phyloP scores from a whole-genome alignment of 1,284 basidiomycete species.

The Cystobasidium pallidum region DNA sequence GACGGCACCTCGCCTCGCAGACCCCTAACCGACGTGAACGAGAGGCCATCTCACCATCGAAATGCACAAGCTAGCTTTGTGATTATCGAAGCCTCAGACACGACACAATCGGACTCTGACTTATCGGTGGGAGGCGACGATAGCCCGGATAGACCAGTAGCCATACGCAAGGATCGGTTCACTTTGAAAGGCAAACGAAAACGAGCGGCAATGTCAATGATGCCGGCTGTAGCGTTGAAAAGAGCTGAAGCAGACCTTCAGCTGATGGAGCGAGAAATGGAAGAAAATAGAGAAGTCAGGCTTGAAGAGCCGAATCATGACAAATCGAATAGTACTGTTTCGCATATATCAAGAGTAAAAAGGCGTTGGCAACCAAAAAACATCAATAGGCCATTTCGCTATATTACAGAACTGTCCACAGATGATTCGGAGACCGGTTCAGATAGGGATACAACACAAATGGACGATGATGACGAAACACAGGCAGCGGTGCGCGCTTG shows the following conservation, averaged over 20 bases:
- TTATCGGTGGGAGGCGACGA: slow-evolving; percentile 10
- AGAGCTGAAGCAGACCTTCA: slow-evolving; percentile 49
- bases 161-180: slow-evolving; percentile 18
- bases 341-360: not conserved
- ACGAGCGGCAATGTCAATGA: slow-evolving; percentile 48
- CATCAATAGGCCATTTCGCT: slow-evolving; percentile 41
- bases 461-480: slow-evolving; percentile 39
- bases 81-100: not conserved
- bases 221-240: slow-evolving; percentile 53
- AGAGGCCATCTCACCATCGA: not conserved
- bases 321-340: not conserved
- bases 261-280: slow-evolving; percentile 50
- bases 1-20: not conserved
- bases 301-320: slow-evolving; percentile 46
- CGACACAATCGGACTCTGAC: not conserved
- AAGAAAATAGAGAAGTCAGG: slow-evolving; percentile 34
- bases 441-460: slow-evolving; percentile 22
- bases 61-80: not conserved
- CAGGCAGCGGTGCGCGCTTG: slow-evolving; percentile 35
- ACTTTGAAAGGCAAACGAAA: slow-evolving; percentile 47
- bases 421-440: slow-evolving; percentile 47
- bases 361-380: slow-evolving; percentile 21
- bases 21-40: not conserved
- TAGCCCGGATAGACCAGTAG: slow-evolving; percentile 32
- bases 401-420: slow-evolving; percentile 48